A percentile compares a stretch with the other conserved stretches of the same genome.
Conservation (phyloP, 495 filamentous ascomycete genomes). For the Choiromyces venosus region DNA sequence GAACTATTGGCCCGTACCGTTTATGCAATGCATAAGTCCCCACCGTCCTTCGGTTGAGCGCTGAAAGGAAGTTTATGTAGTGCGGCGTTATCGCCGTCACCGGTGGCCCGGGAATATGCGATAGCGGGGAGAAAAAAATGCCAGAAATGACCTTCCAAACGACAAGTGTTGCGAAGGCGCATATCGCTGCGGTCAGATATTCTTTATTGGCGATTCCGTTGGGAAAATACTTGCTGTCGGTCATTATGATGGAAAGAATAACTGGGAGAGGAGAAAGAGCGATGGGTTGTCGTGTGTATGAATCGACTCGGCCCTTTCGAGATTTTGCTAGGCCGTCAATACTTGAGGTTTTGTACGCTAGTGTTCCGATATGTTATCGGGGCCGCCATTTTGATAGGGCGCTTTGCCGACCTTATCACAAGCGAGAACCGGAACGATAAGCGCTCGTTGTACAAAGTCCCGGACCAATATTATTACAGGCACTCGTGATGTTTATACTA, state of each 20-base stretch:
- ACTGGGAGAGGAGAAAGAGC: background rate
- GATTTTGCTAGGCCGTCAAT: background rate
- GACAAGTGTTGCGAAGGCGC: background rate
- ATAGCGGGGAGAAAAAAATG: slow-evolving; percentile 18
- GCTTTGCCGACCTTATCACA: background rate
- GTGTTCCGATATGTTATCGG: background rate
- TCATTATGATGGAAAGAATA: background rate
- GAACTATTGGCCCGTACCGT: slow-evolving; percentile 9
- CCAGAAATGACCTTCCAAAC: background rate
- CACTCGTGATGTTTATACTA: background rate
- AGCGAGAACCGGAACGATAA: background rate
- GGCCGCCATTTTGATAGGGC: background rate
- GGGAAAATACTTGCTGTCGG: background rate
- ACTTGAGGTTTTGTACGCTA: background rate
- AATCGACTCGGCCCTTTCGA: background rate
- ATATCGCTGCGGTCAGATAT: background rate
- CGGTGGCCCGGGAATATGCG: background rate
- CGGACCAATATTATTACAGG: background rate
- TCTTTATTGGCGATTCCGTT: background rate
- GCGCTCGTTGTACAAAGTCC: background rate
- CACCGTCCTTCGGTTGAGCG: slow-evolving; percentile 1
- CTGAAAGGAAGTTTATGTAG: slow-evolving; percentile 13
- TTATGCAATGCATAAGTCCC: slow-evolving; percentile 7
- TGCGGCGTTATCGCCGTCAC: slow-evolving; percentile 4
- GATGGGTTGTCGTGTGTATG: background rate